Conservation (phyloP, 371 early-diverging fungal genomes). For the Apophysomyces elegans region DNA sequence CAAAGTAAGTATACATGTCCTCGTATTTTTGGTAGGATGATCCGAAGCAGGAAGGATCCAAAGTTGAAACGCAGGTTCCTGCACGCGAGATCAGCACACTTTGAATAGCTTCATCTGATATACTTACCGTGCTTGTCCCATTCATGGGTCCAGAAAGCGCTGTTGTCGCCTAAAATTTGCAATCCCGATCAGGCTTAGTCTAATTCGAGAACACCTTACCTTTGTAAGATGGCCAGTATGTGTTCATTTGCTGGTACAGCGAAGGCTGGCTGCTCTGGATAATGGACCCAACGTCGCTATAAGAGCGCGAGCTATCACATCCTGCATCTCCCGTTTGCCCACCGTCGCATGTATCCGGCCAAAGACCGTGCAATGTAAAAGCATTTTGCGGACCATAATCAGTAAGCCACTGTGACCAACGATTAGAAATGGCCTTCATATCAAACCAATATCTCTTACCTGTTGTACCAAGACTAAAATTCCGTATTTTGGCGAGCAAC, state of each 20-base stretch:
- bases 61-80: constrained; percentile 68
- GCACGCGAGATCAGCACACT: background rate
- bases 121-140: constrained; percentile 78
- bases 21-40: constrained; percentile 44
- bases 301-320: constrained; percentile 66
- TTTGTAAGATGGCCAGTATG: constrained; percentile 78
- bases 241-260: constrained; percentile 62
- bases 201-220: constrained; percentile 35
- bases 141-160: constrained; percentile 74
- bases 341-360: constrained; percentile 81
- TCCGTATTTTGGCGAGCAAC: constrained; percentile 26
- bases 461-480: constrained; percentile 29
- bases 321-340: constrained; percentile 60
- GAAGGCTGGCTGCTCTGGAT: constrained; percentile 35
- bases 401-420: constrained; percentile 18
- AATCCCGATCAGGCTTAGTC: constrained; percentile 6
- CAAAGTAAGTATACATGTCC: constrained; percentile 67
- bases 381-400: constrained; percentile 25
- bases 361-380: constrained; percentile 67
- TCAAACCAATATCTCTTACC: constrained; percentile 8
- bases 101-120: background rate
- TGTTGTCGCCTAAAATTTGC: constrained; percentile 25
- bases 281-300: constrained; percentile 53
- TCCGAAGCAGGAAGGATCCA: constrained; percentile 65
- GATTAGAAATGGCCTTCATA: background rate